These are phyloP conservation scores for Pseudisothecium myosuroides DNA, from an alignment of 225 moss, liverwort and hornwort species.

Conservation along the genomic window DNA sequence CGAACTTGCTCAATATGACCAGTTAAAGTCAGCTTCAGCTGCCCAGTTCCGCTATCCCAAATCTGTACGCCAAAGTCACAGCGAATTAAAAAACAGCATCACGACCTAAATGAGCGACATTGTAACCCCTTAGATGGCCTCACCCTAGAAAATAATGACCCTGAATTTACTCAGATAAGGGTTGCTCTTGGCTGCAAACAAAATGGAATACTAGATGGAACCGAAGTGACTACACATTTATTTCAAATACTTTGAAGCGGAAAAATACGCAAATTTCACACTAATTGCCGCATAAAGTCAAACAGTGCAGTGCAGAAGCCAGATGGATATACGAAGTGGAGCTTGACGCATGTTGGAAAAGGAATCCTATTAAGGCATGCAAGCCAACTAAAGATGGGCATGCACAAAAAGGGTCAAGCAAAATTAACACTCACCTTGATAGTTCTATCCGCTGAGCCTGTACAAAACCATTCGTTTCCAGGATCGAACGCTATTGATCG, in stretches of 20 bases:
- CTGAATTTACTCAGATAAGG: not conserved
- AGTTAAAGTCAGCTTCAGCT: conserved; percentile 82
- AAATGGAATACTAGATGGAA: not conserved
- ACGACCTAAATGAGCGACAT: not conserved
- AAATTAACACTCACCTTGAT: conserved; percentile 52
- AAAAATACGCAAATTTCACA: not conserved
- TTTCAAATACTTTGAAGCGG: not conserved
- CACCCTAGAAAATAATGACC: not conserved
- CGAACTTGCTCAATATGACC: conserved; percentile 99
- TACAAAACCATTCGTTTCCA: conserved; percentile 99
- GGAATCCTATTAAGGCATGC: not conserved
- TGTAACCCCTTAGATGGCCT: not conserved
- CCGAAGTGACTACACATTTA: not conserved
- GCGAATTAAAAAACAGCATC: not conserved
- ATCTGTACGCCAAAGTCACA: conserved; percentile 39
- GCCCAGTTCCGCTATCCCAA: conserved; percentile 92
- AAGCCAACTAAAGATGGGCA: not conserved
- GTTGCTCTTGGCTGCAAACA: not conserved
- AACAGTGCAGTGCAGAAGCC: not conserved
- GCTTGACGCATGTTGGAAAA: not conserved
- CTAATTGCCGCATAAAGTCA: not conserved
- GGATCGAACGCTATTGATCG: conserved; percentile 93
- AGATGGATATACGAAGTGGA: not conserved
- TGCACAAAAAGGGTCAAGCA: not conserved
- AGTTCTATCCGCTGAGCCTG: conserved; percentile 93